Evolutionary conservation across 2,329 filamentous ascomycete genomes (phyloP).

Genomic region (Sclerotinia spermophila): DNA sequence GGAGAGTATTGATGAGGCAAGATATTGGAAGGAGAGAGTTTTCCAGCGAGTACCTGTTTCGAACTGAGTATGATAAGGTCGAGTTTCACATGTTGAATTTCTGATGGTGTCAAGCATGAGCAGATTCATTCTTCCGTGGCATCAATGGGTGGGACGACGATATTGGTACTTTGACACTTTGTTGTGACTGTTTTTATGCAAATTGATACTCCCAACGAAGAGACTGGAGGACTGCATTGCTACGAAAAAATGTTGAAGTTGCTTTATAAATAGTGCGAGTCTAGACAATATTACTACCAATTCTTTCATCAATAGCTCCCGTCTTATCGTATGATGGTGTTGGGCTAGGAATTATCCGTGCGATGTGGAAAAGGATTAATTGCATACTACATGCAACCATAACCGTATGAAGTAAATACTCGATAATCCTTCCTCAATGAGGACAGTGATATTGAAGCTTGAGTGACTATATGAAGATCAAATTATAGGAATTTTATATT

Average conservation of each 20-base stretch:
- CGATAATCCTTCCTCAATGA: background rate
- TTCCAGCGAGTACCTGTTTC: conserved; percentile 44
- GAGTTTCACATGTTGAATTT: background rate
- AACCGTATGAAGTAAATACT: background rate
- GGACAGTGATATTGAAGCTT: background rate
- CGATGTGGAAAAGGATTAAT: background rate
- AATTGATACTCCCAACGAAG: background rate
- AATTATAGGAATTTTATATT: too few relatives aligned
- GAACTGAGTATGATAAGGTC: background rate
- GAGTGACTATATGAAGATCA: background rate
- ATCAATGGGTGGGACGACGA: background rate
- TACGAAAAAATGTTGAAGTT: background rate
- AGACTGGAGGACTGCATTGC: background rate
- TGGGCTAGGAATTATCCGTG: background rate
- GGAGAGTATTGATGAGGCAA: conserved; percentile 91
- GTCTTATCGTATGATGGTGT: background rate
- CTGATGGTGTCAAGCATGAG: background rate
- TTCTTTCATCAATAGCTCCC: background rate
- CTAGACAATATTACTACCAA: background rate
- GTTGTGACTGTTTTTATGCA: background rate
- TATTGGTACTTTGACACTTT: background rate
- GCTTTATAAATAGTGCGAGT: background rate
- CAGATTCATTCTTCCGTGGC: background rate
- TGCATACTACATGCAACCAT: background rate
- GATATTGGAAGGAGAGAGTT: conserved; percentile 71